Evolutionary conservation across 23 red algal species (phyloP), one percentile per base, ranked within the genome.

Genomic region (Agarophyton chilense): DNA sequence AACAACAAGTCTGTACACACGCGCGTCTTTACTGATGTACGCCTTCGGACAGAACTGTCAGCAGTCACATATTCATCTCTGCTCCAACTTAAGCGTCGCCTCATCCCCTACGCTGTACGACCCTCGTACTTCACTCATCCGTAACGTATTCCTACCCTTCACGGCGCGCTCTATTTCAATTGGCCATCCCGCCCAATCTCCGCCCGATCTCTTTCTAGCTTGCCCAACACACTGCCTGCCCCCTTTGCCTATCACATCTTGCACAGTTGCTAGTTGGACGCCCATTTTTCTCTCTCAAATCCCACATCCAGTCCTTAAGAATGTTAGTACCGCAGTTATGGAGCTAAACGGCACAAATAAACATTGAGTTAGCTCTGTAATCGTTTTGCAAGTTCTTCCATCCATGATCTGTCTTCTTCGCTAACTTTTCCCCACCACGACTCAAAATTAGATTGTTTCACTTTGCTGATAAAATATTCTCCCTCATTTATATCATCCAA

Each of bases 401-500:
- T 58, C 40, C 63, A 66, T 52, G 34, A 46, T 24, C 86, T 64
- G 43, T 90, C 86, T 16, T 78, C 46, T 43, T 90, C 73, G 21
- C 72, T 78, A 18, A 90, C 86, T 36, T 79, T 90, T 11, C 19
- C 47, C 86, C 86, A 90, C 86, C 86, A 90, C 42, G 86, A n/a
- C 38, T 61, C 72, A 33, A 79, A 36, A 71, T 26, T 50, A 43
- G 86, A 66, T 64, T 64, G 51, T 32, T 90, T 90, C n/a, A 79
- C 86, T 57, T 52, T 66, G 43, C 66, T 79, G 12, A 90, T 67
- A 25, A 90, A 17, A 44, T 78, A 65, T 10, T 70, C 51, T 4
- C 68, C 86, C 33, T 90, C 86, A 61, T 90, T 70, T 22, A 90
- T 90, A 50, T 77, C 86, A 50, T 90, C 86, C 35, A 90, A 14